Percentiles rank a stretch among this genome's conserved stretches.
Evolutionary conservation across 225 moss, liverwort and hornwort genomes (phyloP).

Genomic region (Lunularia cruciata): DNA sequence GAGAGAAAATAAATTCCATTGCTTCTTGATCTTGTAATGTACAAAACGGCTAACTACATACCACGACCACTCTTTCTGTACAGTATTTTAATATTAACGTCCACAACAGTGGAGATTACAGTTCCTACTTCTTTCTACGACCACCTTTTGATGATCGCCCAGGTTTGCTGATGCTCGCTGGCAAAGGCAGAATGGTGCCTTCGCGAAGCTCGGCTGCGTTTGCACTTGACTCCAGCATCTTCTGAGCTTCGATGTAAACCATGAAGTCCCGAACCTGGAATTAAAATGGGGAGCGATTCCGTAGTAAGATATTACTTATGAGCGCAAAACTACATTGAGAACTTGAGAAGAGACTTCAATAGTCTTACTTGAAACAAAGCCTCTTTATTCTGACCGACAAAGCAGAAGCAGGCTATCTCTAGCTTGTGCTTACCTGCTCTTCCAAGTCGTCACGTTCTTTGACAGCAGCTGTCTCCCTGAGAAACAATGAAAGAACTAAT

Average conservation of each 20-base stretch:
- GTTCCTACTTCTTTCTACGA: slow-evolving; percentile 37
- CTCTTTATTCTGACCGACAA: too few relatives aligned
- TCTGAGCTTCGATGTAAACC: slow-evolving; percentile 89
- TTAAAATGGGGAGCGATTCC: background rate
- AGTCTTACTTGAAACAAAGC: background rate
- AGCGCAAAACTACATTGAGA: too few relatives aligned
- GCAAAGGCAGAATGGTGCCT: slow-evolving; percentile 80
- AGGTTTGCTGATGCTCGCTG: slow-evolving; percentile 43
- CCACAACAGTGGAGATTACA: too few relatives aligned
- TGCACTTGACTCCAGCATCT: slow-evolving; percentile 62
- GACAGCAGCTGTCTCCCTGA: slow-evolving; percentile 47
- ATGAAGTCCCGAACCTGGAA: slow-evolving; percentile 86
- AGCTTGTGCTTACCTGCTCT: slow-evolving; percentile 60
- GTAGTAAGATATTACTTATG: background rate
- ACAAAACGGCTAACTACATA: too few relatives aligned
- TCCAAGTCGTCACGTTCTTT: slow-evolving; percentile 82
- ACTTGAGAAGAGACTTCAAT: background rate
- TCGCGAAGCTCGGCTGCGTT: slow-evolving; percentile 78
- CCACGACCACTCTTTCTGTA: too few relatives aligned
- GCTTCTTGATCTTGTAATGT: too few relatives aligned
- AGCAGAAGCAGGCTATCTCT: too few relatives aligned
- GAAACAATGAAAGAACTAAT: background rate
- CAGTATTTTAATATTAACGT: too few relatives aligned
- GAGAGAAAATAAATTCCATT: too few relatives aligned
- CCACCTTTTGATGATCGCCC: slow-evolving; percentile 25